Base-by-base conservation (phyloP, 306 rosid species). In the Acacia crassicarpa region DNA sequence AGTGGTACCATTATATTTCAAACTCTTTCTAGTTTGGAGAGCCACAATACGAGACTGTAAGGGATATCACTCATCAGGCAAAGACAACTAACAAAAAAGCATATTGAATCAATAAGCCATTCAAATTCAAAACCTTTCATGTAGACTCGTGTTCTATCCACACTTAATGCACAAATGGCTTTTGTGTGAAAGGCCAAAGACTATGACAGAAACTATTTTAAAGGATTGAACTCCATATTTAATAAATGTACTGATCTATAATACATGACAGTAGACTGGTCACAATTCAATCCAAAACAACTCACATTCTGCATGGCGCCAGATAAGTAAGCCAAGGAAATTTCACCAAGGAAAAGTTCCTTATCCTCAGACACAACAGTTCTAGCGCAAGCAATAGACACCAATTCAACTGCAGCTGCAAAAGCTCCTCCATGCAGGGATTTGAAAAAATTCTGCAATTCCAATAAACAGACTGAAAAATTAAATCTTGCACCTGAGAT, bases 291-390 rank as follows among this genome's bases (percentile, higher is more conserved):
- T 62, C 12, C 44, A 74, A 15, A 61, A 20, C 38, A 74, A 79
- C 86, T 86, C 80, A 86, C 89, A 72, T 83, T 40, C 30, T 2
- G 32, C 77, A 73, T 76, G 67, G 80, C 86, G 20, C 81, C 83
- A 56, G 89, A 83, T 27, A 86, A 80, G 78, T 80, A 83, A 72
- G 89, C 78, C 54, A 83, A n/a, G 6, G 53, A 83, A 25, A 86
- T 45, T 83, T 86, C 86, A 61, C 86, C 89, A 27, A 86, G 89
- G 77, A 83, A 86, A 62, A 86, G 69, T 25, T 83, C 81, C 77
- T 56, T 86, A 54, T 86, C 80, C 77, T 83, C 86, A 35, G 65
- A 74, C 63, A 83, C 63, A 54, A 86, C 78, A 30, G 86, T 86
- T 76, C 86, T 86, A 72, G 86, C 89, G 58, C 89, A 86, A 54